A percentile compares a stretch with the other conserved stretches of the same genome.
Evolutionary conservation across 306 rosid species (phyloP).

Genomic region (Trifolium pratense): DNA sequence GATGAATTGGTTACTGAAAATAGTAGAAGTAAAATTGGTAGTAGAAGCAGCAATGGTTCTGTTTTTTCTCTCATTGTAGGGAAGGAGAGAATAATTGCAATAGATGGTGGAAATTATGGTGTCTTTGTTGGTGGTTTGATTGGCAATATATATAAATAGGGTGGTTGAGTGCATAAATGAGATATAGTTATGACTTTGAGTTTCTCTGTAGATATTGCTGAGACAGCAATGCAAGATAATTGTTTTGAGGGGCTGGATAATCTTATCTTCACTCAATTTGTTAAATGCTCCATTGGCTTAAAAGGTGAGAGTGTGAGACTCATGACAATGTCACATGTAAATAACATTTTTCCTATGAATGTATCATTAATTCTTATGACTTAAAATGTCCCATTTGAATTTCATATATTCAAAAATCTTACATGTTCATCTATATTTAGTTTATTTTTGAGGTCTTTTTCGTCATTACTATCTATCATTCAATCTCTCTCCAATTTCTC

Average conservation of each 20-base stretch:
- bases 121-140: neutral
- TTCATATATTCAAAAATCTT: too few species aligned
- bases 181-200: neutral
- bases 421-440: too few species aligned
- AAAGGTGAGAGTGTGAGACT: too few species aligned
- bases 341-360: too few species aligned
- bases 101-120: neutral
- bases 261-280: neutral
- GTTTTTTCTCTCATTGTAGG: constrained; percentile 5
- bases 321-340: too few species aligned
- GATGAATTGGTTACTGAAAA: constrained; percentile 29
- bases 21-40: constrained; percentile 33
- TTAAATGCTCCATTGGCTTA: neutral
- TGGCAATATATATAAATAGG: neutral
- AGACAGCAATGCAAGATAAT: neutral
- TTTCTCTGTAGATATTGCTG: neutral
- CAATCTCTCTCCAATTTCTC: too few species aligned
- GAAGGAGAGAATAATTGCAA: constrained; percentile 13
- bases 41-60: constrained; percentile 33
- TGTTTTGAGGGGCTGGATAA: neutral
- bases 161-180: constrained; percentile 17
- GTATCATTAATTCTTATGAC: too few species aligned
- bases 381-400: too few species aligned
- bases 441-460: too few species aligned
- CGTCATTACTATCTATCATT: too few species aligned